phyloP scores from a whole-genome alignment of 2,329 filamentous ascomycete species.

The Arthrobotrys conoides region DNA sequence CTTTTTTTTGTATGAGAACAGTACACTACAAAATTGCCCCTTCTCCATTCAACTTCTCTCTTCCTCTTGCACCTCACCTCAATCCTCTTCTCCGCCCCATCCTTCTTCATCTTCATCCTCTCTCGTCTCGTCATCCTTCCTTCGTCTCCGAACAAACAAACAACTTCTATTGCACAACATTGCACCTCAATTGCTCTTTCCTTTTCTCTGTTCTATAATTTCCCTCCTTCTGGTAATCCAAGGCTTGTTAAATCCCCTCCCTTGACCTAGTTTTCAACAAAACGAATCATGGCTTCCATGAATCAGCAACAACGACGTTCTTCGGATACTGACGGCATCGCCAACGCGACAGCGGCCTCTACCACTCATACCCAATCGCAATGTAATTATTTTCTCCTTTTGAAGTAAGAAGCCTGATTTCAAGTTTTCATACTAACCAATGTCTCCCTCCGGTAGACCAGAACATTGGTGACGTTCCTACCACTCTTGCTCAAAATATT shows the following conservation, averaged over 20 bases:
- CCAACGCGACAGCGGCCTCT: neutral
- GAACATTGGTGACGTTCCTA: neutral
- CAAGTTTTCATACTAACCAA: neutral
- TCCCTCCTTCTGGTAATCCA: neutral
- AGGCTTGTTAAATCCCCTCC: neutral
- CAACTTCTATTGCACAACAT: neutral
- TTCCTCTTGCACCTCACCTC: neutral
- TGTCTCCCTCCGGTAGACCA: neutral
- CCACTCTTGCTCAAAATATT: neutral
- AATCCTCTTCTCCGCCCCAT: neutral
- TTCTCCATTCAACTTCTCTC: neutral
- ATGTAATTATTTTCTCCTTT: neutral
- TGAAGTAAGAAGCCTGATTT: neutral
- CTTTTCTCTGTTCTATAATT: neutral
- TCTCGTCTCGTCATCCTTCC: conserved; percentile 1
- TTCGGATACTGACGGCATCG: neutral
- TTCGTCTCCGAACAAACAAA: conserved; percentile 6
- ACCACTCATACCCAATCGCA: neutral
- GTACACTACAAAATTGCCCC: neutral
- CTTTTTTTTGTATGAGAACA: too few species aligned
- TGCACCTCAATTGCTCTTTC: neutral
- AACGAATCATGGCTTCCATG: neutral
- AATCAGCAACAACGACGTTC: neutral
- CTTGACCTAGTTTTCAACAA: neutral
- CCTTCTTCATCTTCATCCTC: neutral